Conservation (phyloP, 805 yeast species). For the Kodamaea hsintzibuensis region DNA sequence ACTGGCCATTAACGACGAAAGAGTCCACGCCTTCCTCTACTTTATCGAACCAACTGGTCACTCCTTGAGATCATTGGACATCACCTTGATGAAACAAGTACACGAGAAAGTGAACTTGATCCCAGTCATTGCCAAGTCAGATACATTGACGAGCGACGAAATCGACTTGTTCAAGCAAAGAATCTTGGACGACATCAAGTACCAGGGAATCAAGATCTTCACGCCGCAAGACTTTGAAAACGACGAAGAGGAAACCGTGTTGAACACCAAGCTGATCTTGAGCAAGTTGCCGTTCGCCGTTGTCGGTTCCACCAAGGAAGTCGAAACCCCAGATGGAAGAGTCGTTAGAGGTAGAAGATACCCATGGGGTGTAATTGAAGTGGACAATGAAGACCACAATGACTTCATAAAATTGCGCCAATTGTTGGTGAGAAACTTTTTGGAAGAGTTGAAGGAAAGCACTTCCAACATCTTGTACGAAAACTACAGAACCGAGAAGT, state of each 20-base stretch:
- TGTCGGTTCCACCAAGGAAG: constrained; percentile 81
- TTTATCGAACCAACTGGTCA: constrained; percentile 98
- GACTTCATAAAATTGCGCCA: constrained; percentile 90
- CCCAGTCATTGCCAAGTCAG: constrained; percentile 94
- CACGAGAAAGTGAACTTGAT: constrained; percentile 91
- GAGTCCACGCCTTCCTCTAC: constrained; percentile 91
- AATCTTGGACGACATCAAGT: constrained; percentile 72
- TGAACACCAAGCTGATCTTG: constrained; percentile 65
- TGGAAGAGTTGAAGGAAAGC: constrained; percentile 90
- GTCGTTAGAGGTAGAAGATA: constrained; percentile 86
- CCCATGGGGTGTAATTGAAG: constrained; percentile 97
- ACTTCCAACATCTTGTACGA: constrained; percentile 80
- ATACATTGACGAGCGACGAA: constrained; percentile 88
- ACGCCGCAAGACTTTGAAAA: constrained; percentile 74
- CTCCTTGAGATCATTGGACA: constrained; percentile 83
- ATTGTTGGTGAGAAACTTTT: constrained; percentile 80
- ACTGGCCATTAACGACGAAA: constrained; percentile 67
- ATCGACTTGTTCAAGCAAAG: constrained; percentile 71
- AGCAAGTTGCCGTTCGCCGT: constrained; percentile 87
- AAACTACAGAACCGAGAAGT: constrained; percentile 82
- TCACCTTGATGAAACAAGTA: constrained; percentile 81
- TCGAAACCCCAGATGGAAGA: constrained; percentile 73
- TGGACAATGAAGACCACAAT: constrained; percentile 90
- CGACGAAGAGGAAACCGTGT: constrained; percentile 81
- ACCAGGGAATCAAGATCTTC: constrained; percentile 72